These are phyloP conservation scores for Cyathus striatus DNA, from an alignment of 768 basidiomycete genomes.

Conservation along the genomic window DNA sequence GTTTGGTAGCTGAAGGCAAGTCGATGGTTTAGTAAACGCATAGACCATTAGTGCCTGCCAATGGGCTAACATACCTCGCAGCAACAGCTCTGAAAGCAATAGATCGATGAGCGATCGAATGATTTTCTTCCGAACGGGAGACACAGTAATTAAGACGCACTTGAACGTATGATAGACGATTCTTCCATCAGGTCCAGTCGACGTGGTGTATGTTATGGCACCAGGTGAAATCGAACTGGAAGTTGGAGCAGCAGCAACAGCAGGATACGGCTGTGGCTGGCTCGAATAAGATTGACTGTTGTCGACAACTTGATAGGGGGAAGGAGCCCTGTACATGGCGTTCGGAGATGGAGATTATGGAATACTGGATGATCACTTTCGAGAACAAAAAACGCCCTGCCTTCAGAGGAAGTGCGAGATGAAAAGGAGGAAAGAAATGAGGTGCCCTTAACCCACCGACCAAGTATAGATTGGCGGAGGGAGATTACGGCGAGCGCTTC, in stretches of 20 bases:
- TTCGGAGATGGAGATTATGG: constrained; percentile 1
- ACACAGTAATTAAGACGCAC: constrained; percentile 31
- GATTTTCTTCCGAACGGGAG: not conserved
- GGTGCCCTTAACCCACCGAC: constrained; percentile 3
- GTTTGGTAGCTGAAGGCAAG: constrained; percentile 60
- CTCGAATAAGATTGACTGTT: constrained; percentile 12
- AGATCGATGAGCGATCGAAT: constrained; percentile 6
- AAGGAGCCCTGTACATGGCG: constrained; percentile 26
- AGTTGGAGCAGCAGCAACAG: constrained; percentile 17
- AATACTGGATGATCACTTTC: not conserved
- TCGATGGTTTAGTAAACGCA: constrained; percentile 14
- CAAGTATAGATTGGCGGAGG: constrained; percentile 5
- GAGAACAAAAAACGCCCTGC: no score
- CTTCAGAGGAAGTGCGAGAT: not conserved
- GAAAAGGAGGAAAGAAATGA: constrained; percentile 1
- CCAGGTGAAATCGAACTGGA: constrained; percentile 54
- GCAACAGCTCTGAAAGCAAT: constrained; percentile 52
- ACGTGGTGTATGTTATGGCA: constrained; percentile 70
- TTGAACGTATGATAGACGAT: constrained; percentile 70
- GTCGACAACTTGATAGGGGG: constrained; percentile 21
- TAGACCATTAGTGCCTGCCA: constrained; percentile 1
- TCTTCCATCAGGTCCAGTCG: constrained; percentile 55
- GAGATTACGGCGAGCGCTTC: not conserved
- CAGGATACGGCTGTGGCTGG: constrained; percentile 17
- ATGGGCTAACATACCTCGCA: constrained; percentile 50